Percentiles rank a stretch among this genome's conserved stretches.
Conservation (phyloP, 805 yeast species). For the Metschnikowia continentalis region DNA sequence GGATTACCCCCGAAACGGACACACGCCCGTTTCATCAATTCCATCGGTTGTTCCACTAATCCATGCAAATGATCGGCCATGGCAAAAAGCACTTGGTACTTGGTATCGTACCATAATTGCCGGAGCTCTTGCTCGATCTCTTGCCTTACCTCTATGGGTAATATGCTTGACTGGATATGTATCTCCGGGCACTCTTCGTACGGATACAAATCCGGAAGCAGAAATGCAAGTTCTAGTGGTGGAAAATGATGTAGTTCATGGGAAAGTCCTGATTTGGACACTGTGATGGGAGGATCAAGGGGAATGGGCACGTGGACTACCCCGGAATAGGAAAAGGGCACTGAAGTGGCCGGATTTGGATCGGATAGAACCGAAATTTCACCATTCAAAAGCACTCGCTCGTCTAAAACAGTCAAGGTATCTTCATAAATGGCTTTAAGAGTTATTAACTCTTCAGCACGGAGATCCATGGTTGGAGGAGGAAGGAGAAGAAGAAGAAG, state of each 20-base stretch:
- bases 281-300: conserved; percentile 5
- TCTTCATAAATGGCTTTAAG: conserved; percentile 42
- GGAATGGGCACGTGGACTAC: conserved; percentile 8
- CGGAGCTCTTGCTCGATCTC: conserved; percentile 17
- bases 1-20: too few relatives aligned
- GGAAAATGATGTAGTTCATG: conserved; percentile 27
- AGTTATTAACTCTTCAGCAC: conserved; percentile 38
- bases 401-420: background rate
- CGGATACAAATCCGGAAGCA: conserved; percentile 36
- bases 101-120: conserved; percentile 31
- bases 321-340: background rate
- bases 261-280: background rate
- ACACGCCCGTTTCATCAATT: background rate
- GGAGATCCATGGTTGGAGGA: conserved; percentile 14
- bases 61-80: conserved; percentile 38
- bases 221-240: conserved; percentile 24
- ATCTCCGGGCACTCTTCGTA: conserved; percentile 22
- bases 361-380: background rate
- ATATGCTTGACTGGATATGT: conserved; percentile 27
- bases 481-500: background rate
- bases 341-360: background rate
- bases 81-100: conserved; percentile 39
- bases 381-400: background rate
- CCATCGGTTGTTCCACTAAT: background rate
- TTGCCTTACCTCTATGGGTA: conserved; percentile 17